These are phyloP conservation scores for Cystoderma amianthinum DNA, from an alignment of 768 basidiomycete genomes.

Conservation along the genomic window DNA sequence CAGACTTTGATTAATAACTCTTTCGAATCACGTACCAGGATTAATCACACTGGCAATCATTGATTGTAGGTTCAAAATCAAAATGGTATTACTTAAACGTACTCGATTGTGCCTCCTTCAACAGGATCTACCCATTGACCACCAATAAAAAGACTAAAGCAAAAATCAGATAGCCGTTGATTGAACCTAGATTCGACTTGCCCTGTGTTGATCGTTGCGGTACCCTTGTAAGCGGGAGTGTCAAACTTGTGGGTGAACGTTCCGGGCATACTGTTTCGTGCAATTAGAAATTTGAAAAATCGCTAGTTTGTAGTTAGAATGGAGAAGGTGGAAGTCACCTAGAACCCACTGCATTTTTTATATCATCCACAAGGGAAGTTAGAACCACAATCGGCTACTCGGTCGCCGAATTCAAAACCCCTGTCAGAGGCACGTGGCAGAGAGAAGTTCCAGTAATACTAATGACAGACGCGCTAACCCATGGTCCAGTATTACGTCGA, in stretches of 20 bases:
- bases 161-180: background rate
- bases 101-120: slow-evolving; percentile 50
- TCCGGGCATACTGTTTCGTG: slow-evolving; percentile 20
- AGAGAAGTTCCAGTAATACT: no score
- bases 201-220: slow-evolving; percentile 52
- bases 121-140: slow-evolving; percentile 49
- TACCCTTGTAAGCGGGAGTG: slow-evolving; percentile 51
- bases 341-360: no score
- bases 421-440: no score
- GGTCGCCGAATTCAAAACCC: no score
- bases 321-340: no score
- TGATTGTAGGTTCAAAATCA: background rate
- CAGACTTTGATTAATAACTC: no score
- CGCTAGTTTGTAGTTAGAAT: background rate
- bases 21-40: slow-evolving; percentile 27
- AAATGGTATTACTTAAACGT: slow-evolving; percentile 1
- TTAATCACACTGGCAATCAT: slow-evolving; percentile 10
- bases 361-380: no score
- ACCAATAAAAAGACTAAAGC: slow-evolving; percentile 45
- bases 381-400: no score
- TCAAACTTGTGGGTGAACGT: slow-evolving; percentile 43
- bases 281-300: background rate
- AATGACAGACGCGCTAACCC: no score
- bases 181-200: slow-evolving; percentile 2
- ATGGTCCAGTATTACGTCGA: no score